Evolutionary conservation across 2,329 filamentous ascomycete species (phyloP).

Genomic region (Rutstroemia sp.): DNA sequence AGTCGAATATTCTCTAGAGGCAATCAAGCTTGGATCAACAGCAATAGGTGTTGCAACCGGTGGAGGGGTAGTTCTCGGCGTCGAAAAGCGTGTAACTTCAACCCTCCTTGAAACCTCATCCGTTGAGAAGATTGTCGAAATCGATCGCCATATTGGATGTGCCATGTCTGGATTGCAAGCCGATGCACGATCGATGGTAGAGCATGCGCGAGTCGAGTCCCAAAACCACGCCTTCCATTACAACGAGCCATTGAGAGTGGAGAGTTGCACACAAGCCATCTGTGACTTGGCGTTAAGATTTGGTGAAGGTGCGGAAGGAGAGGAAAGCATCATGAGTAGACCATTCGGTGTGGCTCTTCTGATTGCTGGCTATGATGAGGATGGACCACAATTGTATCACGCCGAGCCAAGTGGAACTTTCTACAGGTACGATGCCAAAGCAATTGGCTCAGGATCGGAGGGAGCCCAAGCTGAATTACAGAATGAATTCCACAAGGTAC

Average conservation of each 20-base stretch:
- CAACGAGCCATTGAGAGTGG: slow-evolving; percentile 87
- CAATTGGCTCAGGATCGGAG: slow-evolving; percentile 94
- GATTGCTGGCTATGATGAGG: slow-evolving; percentile 95
- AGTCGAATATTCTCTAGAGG: slow-evolving; percentile 99
- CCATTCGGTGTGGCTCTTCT: slow-evolving; percentile 95
- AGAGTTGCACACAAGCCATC: slow-evolving; percentile 98
- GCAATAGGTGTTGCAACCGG: slow-evolving; percentile 96
- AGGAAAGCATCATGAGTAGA: slow-evolving; percentile 97
- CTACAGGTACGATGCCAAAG: slow-evolving; percentile 98
- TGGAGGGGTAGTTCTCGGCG: slow-evolving; percentile 90
- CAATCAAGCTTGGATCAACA: slow-evolving; percentile 98
- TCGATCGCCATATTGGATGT: slow-evolving; percentile 97
- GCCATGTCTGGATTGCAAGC: slow-evolving; percentile 98
- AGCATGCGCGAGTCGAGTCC: slow-evolving; percentile 95
- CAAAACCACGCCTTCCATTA: slow-evolving; percentile 98
- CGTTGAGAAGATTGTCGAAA: slow-evolving; percentile 99
- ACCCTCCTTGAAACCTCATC: slow-evolving; percentile 95
- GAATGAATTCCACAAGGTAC: slow-evolving; percentile 92
- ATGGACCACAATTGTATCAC: slow-evolving; percentile 94
- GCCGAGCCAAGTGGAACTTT: slow-evolving; percentile 97
- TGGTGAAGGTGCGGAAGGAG: slow-evolving; percentile 92
- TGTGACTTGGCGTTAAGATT: slow-evolving; percentile 95
- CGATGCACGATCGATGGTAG: slow-evolving; percentile 94
- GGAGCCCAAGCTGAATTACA: slow-evolving; percentile 96
- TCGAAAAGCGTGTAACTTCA: slow-evolving; percentile 98